phyloP scores from a whole-genome alignment of 2,329 filamentous ascomycete species.

The Fusarium globosum region DNA sequence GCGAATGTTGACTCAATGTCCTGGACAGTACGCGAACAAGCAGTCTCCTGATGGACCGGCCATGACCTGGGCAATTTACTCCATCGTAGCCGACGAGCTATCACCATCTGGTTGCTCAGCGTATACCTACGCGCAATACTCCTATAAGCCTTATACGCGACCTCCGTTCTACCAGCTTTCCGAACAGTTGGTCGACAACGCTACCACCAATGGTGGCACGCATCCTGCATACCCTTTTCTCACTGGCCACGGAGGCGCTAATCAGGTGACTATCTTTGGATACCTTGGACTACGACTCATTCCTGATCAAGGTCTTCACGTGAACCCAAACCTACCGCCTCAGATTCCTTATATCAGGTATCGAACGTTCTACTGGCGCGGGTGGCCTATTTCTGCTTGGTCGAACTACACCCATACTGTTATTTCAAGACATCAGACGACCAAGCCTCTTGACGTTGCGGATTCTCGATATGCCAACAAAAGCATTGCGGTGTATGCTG shows the following conservation, averaged over 20 bases:
- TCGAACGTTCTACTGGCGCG: background rate
- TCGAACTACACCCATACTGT: background rate
- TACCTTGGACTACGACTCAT: background rate
- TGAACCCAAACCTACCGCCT: background rate
- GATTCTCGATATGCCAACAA: background rate
- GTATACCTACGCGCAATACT: constrained; percentile 1
- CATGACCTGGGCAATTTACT: constrained; percentile 9
- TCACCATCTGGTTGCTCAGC: constrained; percentile 3
- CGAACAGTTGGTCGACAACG: background rate
- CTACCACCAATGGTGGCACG: background rate
- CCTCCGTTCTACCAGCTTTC: background rate
- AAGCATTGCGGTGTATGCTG: background rate
- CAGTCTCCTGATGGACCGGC: background rate
- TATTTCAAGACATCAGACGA: background rate
- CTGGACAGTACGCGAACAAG: constrained; percentile 3
- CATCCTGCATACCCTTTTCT: constrained; percentile 2
- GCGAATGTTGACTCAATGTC: no score
- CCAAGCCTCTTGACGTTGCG: background rate
- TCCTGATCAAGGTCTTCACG: background rate
- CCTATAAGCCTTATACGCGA: background rate
- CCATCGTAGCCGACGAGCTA: background rate
- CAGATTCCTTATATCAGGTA: background rate
- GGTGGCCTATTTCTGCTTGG: constrained; percentile 4
- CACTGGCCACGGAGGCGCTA: background rate
- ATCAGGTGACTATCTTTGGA: background rate